Base-by-base conservation (phyloP, 441 rosid species). In the Populus hybrid region DNA sequence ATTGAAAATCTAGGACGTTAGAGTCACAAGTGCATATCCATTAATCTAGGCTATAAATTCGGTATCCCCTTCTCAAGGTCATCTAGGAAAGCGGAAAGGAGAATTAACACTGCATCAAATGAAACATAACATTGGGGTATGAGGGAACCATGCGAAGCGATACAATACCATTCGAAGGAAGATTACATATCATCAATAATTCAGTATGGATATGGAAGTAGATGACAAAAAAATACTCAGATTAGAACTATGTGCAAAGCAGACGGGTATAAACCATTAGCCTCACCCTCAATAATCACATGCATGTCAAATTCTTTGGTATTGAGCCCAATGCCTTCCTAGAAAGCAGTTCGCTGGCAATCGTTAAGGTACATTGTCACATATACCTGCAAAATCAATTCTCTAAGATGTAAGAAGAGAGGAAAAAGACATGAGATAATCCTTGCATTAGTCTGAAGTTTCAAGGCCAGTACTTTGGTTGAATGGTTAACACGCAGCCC, bases 301-400 rank as follows among this genome's bases (percentile, higher is more conserved):
- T 95, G 99, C 97, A 95, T 95, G 82, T 95, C 97, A n/a, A 90
- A 93, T 84, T 95, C 96, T 84, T 92, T 95, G 28, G 99, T 95
- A 86, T 91, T 72, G 72, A 95, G 90, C 68, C 99, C 98, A 35
- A 95, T 95, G 83, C 96, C 99, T 75, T 92, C 97, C 6, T 95
- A 95, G 91, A 93, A 93, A 76, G 89, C 88, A 36, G 97, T 92
- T 63, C 98, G 83, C 85, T 93, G 97, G 81, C 97, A 95, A 78
- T 93, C 97, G 6, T 95, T 92, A 35, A 95, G 97, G 89, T 95
- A 92, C 99, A 95, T 95, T 67, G 97, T 93, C 78, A 93, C 98
- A 64, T 95, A 93, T 9, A 95, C 99, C 97, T 93, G 85, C 82
- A 82, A 59, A 67, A 75, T 36, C 26, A 35, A 50, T 56, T 36